phyloP scores from a whole-genome alignment of 164 flowering plant genomes.

The Macadamia integrifolia region DNA sequence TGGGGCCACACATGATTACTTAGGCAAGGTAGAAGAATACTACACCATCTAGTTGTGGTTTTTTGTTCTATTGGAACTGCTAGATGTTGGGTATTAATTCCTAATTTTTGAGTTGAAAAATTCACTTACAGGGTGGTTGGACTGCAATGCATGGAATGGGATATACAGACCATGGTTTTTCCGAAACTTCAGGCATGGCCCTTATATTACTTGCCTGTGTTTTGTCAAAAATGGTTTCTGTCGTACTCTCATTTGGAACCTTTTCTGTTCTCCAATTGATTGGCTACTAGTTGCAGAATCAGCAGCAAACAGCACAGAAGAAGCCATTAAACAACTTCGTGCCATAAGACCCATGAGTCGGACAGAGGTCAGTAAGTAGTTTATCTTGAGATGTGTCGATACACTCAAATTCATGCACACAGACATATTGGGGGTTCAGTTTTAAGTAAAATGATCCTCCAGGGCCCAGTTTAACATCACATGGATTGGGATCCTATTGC shows the following conservation, averaged over 20 bases:
- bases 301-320: conserved; percentile 49
- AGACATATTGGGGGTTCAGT: too few relatives aligned
- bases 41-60: conserved; percentile 1
- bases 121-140: conserved; percentile 54
- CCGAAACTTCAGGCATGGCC: conserved; percentile 45
- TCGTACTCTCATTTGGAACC: neutral
- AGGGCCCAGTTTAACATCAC: too few relatives aligned
- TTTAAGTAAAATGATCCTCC: too few relatives aligned
- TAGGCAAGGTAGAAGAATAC: conserved; percentile 50
- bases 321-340: conserved; percentile 60
- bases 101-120: conserved; percentile 7
- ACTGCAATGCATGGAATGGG: conserved; percentile 37
- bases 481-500: too few relatives aligned
- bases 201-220: neutral
- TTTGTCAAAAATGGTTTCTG: conserved; percentile 1
- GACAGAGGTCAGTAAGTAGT: conserved; percentile 54
- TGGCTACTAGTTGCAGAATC: conserved; percentile 29
- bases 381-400: neutral
- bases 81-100: conserved; percentile 3
- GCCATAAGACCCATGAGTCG: conserved; percentile 79
- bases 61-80: conserved; percentile 5
- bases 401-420: too few relatives aligned
- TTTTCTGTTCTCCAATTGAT: conserved; percentile 4
- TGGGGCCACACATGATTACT: conserved; percentile 41
- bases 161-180: conserved; percentile 19